These are phyloP conservation scores for Nakataea oryzae DNA, from an alignment of 2,329 filamentous ascomycete genomes.

Conservation along the genomic window DNA sequence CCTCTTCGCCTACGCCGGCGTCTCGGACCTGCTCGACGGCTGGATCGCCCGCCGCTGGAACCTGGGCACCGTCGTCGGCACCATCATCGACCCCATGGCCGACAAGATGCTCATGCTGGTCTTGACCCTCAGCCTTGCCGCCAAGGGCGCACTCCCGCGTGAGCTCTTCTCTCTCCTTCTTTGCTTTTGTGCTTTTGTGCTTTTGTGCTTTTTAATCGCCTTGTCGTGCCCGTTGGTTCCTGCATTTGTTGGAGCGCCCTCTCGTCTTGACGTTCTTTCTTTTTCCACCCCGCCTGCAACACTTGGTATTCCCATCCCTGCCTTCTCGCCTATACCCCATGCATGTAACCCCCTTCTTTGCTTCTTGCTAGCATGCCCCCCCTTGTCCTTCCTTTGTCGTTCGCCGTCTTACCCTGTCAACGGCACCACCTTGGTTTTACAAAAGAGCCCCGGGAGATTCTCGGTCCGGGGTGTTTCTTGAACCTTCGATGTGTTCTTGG, in stretches of 20 bases:
- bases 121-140: constrained; percentile 72
- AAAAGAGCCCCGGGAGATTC: not conserved
- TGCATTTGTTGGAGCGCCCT: no score
- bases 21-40: constrained; percentile 88
- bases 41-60: constrained; percentile 87
- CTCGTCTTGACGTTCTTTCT: not conserved
- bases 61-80: constrained; percentile 85
- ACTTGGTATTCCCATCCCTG: no score
- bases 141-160: constrained; percentile 75
- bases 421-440: not conserved
- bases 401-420: not conserved
- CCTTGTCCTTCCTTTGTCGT: not conserved
- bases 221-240: no score
- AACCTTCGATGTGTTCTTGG: not conserved
- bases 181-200: not conserved
- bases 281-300: not conserved
- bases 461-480: not conserved
- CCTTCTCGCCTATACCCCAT: no score
- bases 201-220: no score
- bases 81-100: constrained; percentile 91
- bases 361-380: not conserved
- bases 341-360: not conserved
- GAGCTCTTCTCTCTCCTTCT: constrained; percentile 16
- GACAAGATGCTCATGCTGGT: constrained; percentile 96
- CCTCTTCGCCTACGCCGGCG: constrained; percentile 83